A percentile compares a stretch with the other conserved stretches of the same genome.
phyloP scores from a whole-genome alignment of 2,329 filamentous ascomycete species.

The Ilyonectria destructans region DNA sequence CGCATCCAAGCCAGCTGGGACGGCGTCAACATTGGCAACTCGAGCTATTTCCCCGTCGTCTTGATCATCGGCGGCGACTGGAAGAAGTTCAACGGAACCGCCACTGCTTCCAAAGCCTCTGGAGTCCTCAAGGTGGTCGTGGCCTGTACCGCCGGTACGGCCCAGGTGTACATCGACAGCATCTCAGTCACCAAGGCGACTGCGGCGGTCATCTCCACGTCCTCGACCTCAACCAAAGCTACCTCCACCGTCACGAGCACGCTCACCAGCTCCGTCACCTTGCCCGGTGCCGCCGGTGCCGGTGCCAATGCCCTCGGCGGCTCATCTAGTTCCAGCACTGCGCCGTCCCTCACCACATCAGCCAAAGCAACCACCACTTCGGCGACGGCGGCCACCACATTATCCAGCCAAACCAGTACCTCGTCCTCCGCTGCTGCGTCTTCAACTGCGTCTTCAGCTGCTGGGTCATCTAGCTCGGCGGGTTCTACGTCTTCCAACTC shows the following conservation, averaged over 20 bases:
- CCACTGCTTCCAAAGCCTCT: neutral
- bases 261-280: too few species aligned
- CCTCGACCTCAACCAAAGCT: neutral
- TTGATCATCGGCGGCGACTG: neutral
- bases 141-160: neutral
- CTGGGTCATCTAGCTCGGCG: too few species aligned
- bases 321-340: neutral
- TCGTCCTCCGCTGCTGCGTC: too few species aligned
- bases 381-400: neutral
- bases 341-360: neutral
- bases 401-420: too few species aligned
- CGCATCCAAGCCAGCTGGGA: slow-evolving; percentile 17
- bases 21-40: slow-evolving; percentile 19
- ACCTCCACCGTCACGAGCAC: too few species aligned
- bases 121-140: neutral
- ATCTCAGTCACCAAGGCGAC: neutral
- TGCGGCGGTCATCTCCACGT: neutral
- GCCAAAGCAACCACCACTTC: neutral
- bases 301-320: too few species aligned
- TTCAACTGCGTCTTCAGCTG: too few species aligned
- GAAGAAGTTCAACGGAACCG: neutral
- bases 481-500: too few species aligned
- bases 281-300: too few species aligned
- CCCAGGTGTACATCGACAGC: neutral
- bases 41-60: slow-evolving; percentile 4